Evolutionary conservation across 352 stramenopile species (phyloP), one percentile per base, ranked within the genome.

Genomic region (Pythium sp.): DNA sequence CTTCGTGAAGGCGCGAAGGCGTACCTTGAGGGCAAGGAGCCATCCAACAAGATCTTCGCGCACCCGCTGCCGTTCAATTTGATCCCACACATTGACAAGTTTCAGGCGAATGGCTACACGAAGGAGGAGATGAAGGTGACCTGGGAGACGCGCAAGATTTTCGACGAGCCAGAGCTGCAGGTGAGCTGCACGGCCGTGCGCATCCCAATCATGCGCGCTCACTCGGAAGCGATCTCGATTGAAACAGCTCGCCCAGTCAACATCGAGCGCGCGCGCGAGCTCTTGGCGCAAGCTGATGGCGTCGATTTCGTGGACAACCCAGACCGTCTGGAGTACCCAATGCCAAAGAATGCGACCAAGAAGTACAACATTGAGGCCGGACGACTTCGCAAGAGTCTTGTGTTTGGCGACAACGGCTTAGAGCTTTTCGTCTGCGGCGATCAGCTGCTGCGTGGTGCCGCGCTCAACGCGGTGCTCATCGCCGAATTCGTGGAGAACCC

Each of bases 91-190:
- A 99, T 99, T 79, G 97, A 99, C 80, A 98, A 98, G 76, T 99
- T 99, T 75, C 97, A 99, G 81, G 88, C 97, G 11, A 99, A 99
- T 75, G 92, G 95, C 65, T 99, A 98, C 84, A 99, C 97, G 41
- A 99, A 99, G 84, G 97, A 99, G 77, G 97, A 99, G 86, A 99
- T 99, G 97, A 99, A 99, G 77, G 97, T 99, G 41, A 98, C 96
- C 62, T 99, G 97, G 97, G 97, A 99, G 78, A 98, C 94, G 49
- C 89, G 92, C 71, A 99, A 99, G 82, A 99, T 99, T 79, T 98
- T 98, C 70, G 90, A 86, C 72, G 88, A 97, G 67, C 79, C 90
- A 0, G 60, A 90, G 11, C 74, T 97, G 36, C 72, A 77, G 4
- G 84, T 96, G 51, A 94, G 81, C 72, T 99, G 96, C 83, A 98